Conservation (phyloP, 768 basidiomycete species). For the Tylopilus vinaceipallidus region DNA sequence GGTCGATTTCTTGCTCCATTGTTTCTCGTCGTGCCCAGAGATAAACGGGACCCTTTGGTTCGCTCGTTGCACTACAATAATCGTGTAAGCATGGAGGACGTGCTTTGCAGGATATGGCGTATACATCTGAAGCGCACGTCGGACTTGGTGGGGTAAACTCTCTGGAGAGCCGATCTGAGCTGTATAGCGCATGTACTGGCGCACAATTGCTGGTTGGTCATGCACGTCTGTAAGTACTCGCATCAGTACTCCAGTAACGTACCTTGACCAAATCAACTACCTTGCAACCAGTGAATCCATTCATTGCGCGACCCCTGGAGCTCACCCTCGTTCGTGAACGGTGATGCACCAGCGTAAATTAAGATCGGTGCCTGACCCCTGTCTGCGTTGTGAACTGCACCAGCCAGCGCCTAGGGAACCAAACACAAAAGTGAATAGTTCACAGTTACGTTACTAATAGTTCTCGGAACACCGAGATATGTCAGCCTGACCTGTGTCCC, state of each 20-base stretch:
- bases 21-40: conserved; percentile 71
- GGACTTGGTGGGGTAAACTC: conserved; percentile 49
- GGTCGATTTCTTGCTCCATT: conserved; percentile 61
- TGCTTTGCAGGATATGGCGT: conserved; percentile 6
- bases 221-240: conserved; percentile 47
- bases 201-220: conserved; percentile 69
- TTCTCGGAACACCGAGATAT: background rate
- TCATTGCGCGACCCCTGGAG: conserved; percentile 65
- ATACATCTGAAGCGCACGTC: conserved; percentile 65
- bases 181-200: conserved; percentile 73
- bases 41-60: conserved; percentile 73
- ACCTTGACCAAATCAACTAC: conserved; percentile 29
- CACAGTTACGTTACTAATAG: background rate
- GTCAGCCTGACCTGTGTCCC: conserved; percentile 52
- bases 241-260: background rate
- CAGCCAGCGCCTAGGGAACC: conserved; percentile 52
- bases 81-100: background rate
- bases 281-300: conserved; percentile 74
- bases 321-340: conserved; percentile 55
- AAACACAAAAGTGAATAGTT: no score
- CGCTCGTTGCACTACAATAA: conserved; percentile 54
- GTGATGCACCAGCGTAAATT: conserved; percentile 71
- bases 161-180: conserved; percentile 56
- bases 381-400: conserved; percentile 72
- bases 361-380: conserved; percentile 58